Evolutionary conservation across 2,329 filamentous ascomycete species (phyloP).

Genomic region (Aspergillus awamori): DNA sequence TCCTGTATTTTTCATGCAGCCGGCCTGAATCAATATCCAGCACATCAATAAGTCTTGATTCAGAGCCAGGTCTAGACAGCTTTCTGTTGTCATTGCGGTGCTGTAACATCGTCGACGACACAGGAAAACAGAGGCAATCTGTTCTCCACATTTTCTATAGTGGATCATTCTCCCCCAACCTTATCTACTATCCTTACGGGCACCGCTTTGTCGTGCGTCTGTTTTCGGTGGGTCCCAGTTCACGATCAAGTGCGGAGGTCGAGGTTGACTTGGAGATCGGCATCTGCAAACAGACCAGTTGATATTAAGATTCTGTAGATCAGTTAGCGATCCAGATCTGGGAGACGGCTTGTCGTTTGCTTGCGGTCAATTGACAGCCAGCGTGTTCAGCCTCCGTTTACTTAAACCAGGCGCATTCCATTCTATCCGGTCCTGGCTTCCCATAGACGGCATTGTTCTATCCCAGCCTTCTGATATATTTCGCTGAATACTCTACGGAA

Average conservation of each 20-base stretch:
- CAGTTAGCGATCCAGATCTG: slow-evolving; percentile 1
- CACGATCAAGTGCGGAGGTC: background rate
- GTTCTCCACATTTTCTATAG: background rate
- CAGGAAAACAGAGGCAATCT: background rate
- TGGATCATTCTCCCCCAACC: background rate
- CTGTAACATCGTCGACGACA: slow-evolving; percentile 2
- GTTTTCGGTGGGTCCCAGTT: slow-evolving; percentile 2
- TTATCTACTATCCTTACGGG: background rate
- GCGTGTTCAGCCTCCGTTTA: slow-evolving; percentile 25
- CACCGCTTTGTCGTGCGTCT: background rate
- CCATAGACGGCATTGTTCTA: slow-evolving; percentile 25
- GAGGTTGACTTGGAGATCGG: background rate
- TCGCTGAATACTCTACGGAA: slow-evolving; percentile 11
- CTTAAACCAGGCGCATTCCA: slow-evolving; percentile 37
- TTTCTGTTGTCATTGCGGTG: background rate
- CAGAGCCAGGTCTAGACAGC: background rate
- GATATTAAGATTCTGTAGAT: slow-evolving; percentile 5
- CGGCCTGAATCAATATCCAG: slow-evolving; percentile 4
- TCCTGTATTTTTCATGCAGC: slow-evolving; percentile 4
- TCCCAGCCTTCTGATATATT: slow-evolving; percentile 25
- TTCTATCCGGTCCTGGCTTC: slow-evolving; percentile 26
- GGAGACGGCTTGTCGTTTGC: slow-evolving; percentile 18
- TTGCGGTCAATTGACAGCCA: slow-evolving; percentile 18
- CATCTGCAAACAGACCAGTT: slow-evolving; percentile 16
- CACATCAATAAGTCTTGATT: background rate